Evolutionary conservation across 495 filamentous ascomycete species (phyloP).

Genomic region (Aspergillus panamensis): DNA sequence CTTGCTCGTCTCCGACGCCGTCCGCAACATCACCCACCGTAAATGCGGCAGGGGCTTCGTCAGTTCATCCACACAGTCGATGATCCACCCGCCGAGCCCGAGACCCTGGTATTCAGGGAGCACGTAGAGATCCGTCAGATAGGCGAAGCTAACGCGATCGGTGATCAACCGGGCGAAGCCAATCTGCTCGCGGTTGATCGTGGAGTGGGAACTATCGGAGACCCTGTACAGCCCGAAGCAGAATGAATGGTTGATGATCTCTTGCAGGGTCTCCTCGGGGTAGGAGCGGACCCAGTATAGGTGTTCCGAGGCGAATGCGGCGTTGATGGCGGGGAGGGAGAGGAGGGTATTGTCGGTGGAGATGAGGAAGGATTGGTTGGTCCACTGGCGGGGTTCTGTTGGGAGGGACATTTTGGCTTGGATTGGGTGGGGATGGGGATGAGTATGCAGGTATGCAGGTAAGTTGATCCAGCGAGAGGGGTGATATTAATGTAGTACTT

Average conservation of each 20-base stretch:
- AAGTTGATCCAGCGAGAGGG: too few species aligned
- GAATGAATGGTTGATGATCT: constrained; percentile 49
- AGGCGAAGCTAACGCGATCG: constrained; percentile 62
- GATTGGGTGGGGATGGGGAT: too few species aligned
- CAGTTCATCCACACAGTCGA: constrained; percentile 54
- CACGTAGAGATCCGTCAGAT: constrained; percentile 68
- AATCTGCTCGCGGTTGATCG: constrained; percentile 33
- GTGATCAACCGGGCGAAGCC: constrained; percentile 64
- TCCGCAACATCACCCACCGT: constrained; percentile 53
- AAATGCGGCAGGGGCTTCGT: constrained; percentile 54
- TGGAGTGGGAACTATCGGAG: background rate
- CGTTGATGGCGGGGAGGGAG: constrained; percentile 46
- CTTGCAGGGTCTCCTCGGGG: constrained; percentile 35
- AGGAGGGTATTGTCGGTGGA: constrained; percentile 51
- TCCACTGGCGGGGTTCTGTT: constrained; percentile 16
- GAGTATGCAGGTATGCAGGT: too few species aligned
- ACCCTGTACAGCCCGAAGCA: constrained; percentile 52
- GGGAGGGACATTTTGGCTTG: constrained; percentile 15
- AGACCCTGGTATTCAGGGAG: constrained; percentile 50
- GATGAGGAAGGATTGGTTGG: constrained; percentile 34
- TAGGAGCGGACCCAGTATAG: constrained; percentile 54
- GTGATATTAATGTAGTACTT: too few species aligned
- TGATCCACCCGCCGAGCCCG: constrained; percentile 63
- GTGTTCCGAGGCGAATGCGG: constrained; percentile 47
- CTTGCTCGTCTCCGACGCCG: constrained; percentile 29